phyloP scores from a whole-genome alignment of 2,329 filamentous ascomycete species.

The Ceratocystis smalleyi region DNA sequence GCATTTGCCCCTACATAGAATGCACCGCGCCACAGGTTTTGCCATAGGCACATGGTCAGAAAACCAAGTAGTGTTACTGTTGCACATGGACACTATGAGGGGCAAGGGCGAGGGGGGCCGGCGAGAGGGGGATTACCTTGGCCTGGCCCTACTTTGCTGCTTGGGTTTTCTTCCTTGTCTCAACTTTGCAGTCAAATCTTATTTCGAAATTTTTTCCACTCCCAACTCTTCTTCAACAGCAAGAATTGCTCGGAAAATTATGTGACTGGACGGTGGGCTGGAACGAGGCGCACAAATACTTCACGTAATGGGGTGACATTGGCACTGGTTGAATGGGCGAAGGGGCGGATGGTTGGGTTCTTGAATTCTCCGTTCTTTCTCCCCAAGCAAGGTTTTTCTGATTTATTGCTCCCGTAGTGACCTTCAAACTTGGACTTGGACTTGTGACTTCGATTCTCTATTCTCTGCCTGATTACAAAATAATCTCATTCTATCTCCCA shows the following conservation, averaged over 20 bases:
- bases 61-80: too few species aligned
- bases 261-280: background rate
- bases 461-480: background rate
- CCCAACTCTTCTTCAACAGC: background rate
- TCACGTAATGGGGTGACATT: background rate
- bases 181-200: background rate
- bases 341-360: too few species aligned
- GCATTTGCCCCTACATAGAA: too few species aligned
- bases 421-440: too few species aligned
- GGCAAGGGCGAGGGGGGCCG: too few species aligned
- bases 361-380: too few species aligned
- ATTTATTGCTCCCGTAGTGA: background rate
- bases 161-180: background rate
- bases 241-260: background rate
- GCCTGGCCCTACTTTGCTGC: background rate
- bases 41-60: too few species aligned
- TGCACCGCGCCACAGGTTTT: too few species aligned
- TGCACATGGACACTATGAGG: too few species aligned
- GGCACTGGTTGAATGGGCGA: too few species aligned
- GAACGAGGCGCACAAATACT: background rate
- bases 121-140: background rate
- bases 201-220: background rate
- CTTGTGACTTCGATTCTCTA: too few species aligned
- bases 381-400: background rate
- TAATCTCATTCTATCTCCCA: background rate